Evolutionary conservation across 345 rosid species (phyloP), one percentile per base, ranked within the genome.

Genomic region (Angophora floribunda): DNA sequence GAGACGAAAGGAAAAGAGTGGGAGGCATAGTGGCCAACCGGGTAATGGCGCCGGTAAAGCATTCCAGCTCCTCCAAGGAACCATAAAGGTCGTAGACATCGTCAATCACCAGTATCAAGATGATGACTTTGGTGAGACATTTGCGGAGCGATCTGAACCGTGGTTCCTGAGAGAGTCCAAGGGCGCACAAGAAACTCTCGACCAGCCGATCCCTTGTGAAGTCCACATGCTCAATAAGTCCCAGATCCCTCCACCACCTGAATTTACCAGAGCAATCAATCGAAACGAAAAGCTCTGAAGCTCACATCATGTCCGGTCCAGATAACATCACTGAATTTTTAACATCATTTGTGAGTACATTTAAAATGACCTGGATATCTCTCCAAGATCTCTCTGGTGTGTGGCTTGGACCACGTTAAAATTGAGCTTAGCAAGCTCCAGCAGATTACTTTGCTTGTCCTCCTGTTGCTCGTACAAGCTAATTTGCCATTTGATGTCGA

Each of bases 241-340:
- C 91, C 79, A 91, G 85, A 86, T 90, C 91, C 85, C 87, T 89
- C 96, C 96, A 94, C 96, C 96, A 95, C 90, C 96, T 93, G 57
- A 65, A 51, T 24, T 16, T 67, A 14, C 41, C 53, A 28, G n/a
- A 75, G 49, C 21, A 52, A 13, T 4, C 55, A 65, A 12, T 67
- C 47, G 21, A 24, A 36, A 53, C 55, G 1, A 15, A 65, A 65
- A 30, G 44, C 44, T 65, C 1, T 65, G 21, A 30, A 65, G 30
- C 7, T 65, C 78, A 7, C 21, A 14, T 14, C 44, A 65, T 65
- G 78, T 15, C 78, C 9, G 17, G 14, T 63, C 6, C 30, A 28
- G 67, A 59, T 24, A 22, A 10, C n/a, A 24, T 59, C 3, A 1
- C 21, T 59, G 30, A 10, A 26, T 59, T 59, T 1, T 36, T 36